Percentiles rank a stretch among this genome's conserved stretches.
These are phyloP conservation scores for Ophiostoma ulmi DNA, from an alignment of 2,329 filamentous ascomycete species.

Conservation along the genomic window DNA sequence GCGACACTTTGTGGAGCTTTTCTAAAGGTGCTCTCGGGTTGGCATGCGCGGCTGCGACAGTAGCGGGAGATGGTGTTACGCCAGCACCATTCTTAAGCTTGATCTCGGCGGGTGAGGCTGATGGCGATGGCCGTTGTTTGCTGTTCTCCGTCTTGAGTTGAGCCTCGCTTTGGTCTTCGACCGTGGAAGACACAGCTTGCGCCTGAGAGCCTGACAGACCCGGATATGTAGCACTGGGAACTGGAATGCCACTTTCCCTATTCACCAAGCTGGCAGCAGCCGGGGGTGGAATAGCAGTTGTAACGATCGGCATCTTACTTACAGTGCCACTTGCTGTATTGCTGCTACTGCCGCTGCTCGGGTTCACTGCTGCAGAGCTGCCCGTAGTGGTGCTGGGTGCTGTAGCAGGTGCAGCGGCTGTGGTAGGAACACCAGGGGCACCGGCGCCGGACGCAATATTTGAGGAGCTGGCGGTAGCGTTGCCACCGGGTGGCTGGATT, in stretches of 20 bases:
- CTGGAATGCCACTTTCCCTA: not conserved
- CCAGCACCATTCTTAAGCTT: constrained; percentile 8
- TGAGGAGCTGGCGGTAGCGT: not conserved
- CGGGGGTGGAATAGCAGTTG: not conserved
- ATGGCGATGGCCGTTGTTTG: constrained; percentile 53
- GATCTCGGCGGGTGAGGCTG: not conserved
- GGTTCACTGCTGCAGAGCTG: not conserved
- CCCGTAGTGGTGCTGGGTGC: not conserved
- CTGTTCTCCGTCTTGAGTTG: constrained; percentile 53
- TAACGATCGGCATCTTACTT: not conserved
- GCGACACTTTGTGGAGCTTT: constrained; percentile 43
- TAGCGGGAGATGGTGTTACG: not conserved
- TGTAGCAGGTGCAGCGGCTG: not conserved
- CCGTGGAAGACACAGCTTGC: constrained; percentile 35
- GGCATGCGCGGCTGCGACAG: constrained; percentile 32
- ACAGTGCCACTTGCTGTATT: not conserved
- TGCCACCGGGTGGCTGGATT: not conserved
- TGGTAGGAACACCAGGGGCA: not conserved
- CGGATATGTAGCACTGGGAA: not conserved
- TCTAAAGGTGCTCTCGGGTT: constrained; percentile 39
- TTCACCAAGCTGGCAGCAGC: not conserved
- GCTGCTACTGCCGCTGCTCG: not conserved
- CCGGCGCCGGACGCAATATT: not conserved
- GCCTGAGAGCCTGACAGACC: not conserved
- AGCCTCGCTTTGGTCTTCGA: constrained; percentile 68